Evolutionary conservation across 2,329 filamentous ascomycete species (phyloP).

Genomic region (Calonectria pseudoturangicola): DNA sequence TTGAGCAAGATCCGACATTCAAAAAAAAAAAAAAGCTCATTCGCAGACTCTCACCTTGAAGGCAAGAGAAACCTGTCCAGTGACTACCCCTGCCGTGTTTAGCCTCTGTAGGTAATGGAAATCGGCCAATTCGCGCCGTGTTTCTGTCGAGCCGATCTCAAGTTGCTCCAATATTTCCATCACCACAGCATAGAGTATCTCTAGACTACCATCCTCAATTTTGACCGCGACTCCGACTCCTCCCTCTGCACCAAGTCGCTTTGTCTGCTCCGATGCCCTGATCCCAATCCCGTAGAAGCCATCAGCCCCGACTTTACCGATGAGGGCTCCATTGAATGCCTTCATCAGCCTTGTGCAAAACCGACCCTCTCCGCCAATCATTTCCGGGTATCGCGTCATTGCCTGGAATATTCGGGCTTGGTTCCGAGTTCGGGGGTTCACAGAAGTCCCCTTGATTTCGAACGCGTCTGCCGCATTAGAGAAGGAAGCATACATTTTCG

Average conservation of each 20-base stretch:
- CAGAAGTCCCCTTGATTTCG: not conserved
- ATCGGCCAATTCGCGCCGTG: constrained; percentile 52
- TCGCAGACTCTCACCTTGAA: constrained; percentile 40
- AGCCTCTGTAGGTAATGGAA: constrained; percentile 59
- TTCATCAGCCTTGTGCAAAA: constrained; percentile 69
- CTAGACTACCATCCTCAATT: constrained; percentile 68
- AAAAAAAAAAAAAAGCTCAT: not conserved
- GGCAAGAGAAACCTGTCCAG: constrained; percentile 53
- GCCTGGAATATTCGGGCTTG: constrained; percentile 63
- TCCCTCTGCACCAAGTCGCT: constrained; percentile 59
- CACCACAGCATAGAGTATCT: constrained; percentile 65
- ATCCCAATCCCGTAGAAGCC: constrained; percentile 68
- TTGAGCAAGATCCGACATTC: no score
- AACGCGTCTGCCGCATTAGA: constrained; percentile 57
- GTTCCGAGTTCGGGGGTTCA: constrained; percentile 41
- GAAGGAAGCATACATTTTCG: constrained; percentile 60
- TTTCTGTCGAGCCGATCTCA: constrained; percentile 58
- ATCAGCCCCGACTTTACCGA: constrained; percentile 70
- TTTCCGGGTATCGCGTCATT: constrained; percentile 64
- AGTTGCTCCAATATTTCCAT: constrained; percentile 67
- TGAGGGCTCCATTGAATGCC: constrained; percentile 59
- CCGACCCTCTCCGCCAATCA: constrained; percentile 65
- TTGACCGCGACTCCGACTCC: constrained; percentile 67
- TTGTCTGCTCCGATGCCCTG: constrained; percentile 60
- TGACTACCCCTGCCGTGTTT: constrained; percentile 63